Base-by-base conservation (phyloP, 345 rosid genomes). In the Dimocarpus longan region DNA sequence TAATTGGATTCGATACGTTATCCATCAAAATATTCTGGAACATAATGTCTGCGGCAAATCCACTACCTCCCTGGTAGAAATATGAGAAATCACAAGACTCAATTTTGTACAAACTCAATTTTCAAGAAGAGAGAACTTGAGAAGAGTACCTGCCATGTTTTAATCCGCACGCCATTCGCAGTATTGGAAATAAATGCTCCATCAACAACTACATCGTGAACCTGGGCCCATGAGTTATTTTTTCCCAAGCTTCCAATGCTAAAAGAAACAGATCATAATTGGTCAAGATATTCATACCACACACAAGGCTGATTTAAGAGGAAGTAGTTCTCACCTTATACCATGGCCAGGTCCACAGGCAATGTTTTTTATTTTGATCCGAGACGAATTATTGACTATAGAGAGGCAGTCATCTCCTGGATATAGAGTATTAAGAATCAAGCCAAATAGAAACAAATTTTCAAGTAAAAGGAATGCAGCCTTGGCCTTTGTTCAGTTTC, bases 331-430 rank as follows among this genome's bases (percentile, higher is more conserved):
- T 79, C 83, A 95, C 98, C 99, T 95, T 80, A 95, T 91, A 76
- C 99, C 98, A 76, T 95, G 98, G 76, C 99, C 99, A 84, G 99
- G 97, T n/a, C 99, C 98, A 75, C 99, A 95, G 10, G 73, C 79
- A 76, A 91, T 70, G 79, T 90, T 89, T 73, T 79, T 88, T 82
- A 95, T 85, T 59, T 66, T 84, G 83, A 95, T 90, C 82, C 80
- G 79, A 9, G 99, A 90, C 52, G 99, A 91, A 80, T 94, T 89
- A 77, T 84, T 80, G 2, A 91, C 97, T 16, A 95, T 91, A n/a
- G 99, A 95, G 78, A 95, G 80, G 80, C 99, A 93, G 67, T 95
- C 99, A 82, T 93, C 99, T 74, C 99, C 99, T 95, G 84, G 75
- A 78, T 77, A 70, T 75, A 87, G 50, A 80, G 54, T 80, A 57